Percentiles rank a stretch among this genome's conserved stretches.
phyloP scores from a whole-genome alignment of 371 early-diverging fungal species.

The Circinella umbellata region DNA sequence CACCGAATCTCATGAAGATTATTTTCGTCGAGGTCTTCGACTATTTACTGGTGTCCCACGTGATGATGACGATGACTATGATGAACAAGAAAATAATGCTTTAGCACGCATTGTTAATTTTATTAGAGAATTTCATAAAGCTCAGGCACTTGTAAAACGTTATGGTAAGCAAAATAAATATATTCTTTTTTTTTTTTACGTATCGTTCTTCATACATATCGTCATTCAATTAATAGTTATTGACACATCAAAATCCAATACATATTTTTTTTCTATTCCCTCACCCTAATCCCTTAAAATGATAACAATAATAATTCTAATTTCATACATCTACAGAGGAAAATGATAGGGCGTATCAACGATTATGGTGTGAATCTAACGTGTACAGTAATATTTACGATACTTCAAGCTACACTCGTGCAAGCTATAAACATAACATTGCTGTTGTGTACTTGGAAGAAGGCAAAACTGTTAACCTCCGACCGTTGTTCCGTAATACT shows the following conservation, averaged over 20 bases:
- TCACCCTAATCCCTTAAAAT: not conserved
- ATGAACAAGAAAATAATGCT: not conserved
- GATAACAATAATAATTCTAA: conserved; percentile 1
- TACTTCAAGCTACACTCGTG: conserved; percentile 27
- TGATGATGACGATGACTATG: conserved; percentile 13
- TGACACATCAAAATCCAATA: not conserved
- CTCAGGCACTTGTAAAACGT: conserved; percentile 33
- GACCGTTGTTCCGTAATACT: conserved; percentile 10
- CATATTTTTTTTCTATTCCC: not conserved
- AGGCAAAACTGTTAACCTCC: conserved; percentile 17
- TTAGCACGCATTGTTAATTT: conserved; percentile 16
- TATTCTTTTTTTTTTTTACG: too few relatives aligned
- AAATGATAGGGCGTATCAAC: conserved; percentile 27
- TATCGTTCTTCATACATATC: too few relatives aligned
- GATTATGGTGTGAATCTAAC: conserved; percentile 33
- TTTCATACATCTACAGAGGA: conserved; percentile 1
- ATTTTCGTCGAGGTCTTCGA: conserved; percentile 40
- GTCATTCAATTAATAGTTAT: too few relatives aligned
- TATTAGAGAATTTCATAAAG: conserved; percentile 23
- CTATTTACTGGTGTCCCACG: conserved; percentile 29
- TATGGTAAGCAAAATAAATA: conserved; percentile 20
- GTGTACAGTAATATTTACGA: conserved; percentile 35
- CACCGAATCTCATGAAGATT: conserved; percentile 37
- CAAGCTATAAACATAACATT: conserved; percentile 48
- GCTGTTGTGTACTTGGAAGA: conserved; percentile 51